Base-by-base conservation (phyloP, 768 basidiomycete species). In the Xerocomellus amylosporus region DNA sequence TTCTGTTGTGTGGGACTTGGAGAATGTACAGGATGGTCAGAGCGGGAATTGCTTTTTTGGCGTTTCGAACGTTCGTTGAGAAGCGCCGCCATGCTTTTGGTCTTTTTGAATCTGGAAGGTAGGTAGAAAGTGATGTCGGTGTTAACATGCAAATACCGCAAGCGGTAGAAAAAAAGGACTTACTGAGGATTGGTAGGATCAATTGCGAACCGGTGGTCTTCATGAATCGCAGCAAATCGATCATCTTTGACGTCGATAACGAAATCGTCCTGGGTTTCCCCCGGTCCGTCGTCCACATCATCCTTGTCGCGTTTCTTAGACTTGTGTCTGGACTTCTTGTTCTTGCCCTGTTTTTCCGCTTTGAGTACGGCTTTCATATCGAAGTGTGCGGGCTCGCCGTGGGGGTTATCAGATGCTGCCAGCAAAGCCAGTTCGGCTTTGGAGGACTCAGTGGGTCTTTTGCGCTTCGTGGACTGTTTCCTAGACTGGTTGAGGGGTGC, bases 181-280 rank as follows among this genome's bases (percentile, higher is more conserved):
- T 66, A 97, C 96, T 86, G 90, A 68, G 96, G 93, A 73, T 98
- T 90, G 49, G 84, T 90, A 19, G 97, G 96, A 71, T 99, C 97
- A 60, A 99, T 94, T 0, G 96, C 95, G 60, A 91, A 98, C 31
- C 86, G 82, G 63, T 91, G 85, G 64, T 98, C 88, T 61, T 97
- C 92, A 63, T 93, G 89, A 41, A 98, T 66, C 20, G 81, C 86
- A 66, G 83, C 83, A 79, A 98, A 98, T 15, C 97, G 87, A 10
- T 86, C 82, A 64, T 99, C 97, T 62, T 81, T 80, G 56, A 94
- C 85, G 66, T 99, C 77, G 63, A 98, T 84, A 40, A 77, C 69
- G 69, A 98, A 98, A 55, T 86, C 83, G 48, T 87, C 85, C 66
- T 96, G 90, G 30, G 82, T 71, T 62, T 93, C 93, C 44, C 72